Base-by-base conservation (phyloP, 1,139 yeast genomes). In the Debaryomycetaceae sp. region DNA sequence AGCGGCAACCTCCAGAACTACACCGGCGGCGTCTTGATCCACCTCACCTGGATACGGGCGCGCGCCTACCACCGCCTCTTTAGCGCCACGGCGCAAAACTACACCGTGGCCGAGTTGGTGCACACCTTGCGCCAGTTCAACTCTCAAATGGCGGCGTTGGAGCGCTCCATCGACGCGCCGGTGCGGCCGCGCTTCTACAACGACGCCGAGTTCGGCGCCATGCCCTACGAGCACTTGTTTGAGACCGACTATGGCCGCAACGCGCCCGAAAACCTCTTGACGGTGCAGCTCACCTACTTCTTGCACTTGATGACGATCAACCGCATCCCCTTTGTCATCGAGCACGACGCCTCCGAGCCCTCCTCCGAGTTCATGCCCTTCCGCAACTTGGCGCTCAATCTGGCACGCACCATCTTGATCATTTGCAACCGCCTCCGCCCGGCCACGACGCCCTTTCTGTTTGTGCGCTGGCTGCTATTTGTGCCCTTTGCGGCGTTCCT, bases 401-500 rank as follows among this genome's bases (percentile, higher is more conserved):
- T 65, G 15, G 61, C 70, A 3, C 45, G 69, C 34, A 63, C 69
- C 1, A 55, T 64, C 4, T 40, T 65, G 19, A 45, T 47, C 13
- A 39, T 61, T 23, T 44, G 49, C 3, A 43, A 41, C 10, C 49
- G 44, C 25, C 23, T 60, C 16, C 48, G 48, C 26, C 43, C 45
- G 16, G 37, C 41, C 4, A 42, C 40, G 6, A 36, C 48, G 0
- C 46, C 58, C 0, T 38, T 47, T 16, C 45, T 64, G 1, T 58
- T 50, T 32, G 45, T 46, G 30, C 58, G 58, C 31, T 63, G 70
- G 69, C 39, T 56, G 18, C 36, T 54, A 22, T 54, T 50, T 32
- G 62, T 48, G 35, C 65, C 68, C 0, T 45, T 58, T 16, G 45
- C 58, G 15, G 71, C 71, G 2, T 61, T 51, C 34, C 46, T 64